Conservation (phyloP, 306 rosid species). For the Fragaria iinumae region DNA sequence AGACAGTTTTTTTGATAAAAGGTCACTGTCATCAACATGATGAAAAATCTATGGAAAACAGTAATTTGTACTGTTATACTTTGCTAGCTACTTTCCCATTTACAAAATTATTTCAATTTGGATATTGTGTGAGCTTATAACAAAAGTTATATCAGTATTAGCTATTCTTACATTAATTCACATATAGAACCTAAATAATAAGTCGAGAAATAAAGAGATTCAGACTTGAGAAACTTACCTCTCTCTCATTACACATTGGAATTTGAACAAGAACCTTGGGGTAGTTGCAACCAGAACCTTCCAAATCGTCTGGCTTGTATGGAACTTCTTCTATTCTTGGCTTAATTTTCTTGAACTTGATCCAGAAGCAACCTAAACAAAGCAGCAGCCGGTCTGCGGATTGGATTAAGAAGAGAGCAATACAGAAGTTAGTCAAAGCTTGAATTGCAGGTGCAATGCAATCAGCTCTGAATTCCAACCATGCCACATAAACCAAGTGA, state of each 20-base stretch:
- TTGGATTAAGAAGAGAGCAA: constrained; percentile 63
- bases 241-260: constrained; percentile 84
- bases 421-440: constrained; percentile 51
- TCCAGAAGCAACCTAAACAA: constrained; percentile 77
- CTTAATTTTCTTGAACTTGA: constrained; percentile 62
- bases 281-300: constrained; percentile 33
- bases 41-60: constrained; percentile 10
- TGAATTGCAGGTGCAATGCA: constrained; percentile 62
- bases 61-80: constrained; percentile 4
- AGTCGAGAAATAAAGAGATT: not conserved
- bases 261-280: constrained; percentile 80
- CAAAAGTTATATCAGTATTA: not conserved
- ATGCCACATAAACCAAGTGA: constrained; percentile 48
- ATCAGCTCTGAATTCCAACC: constrained; percentile 58
- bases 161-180: not conserved
- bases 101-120: not conserved
- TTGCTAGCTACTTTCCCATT: not conserved
- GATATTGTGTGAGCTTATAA: not conserved
- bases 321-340: constrained; percentile 37
- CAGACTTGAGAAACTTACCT: constrained; percentile 37
- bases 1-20: constrained; percentile 22
- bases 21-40: constrained; percentile 12
- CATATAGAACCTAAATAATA: not conserved
- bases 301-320: constrained; percentile 41
- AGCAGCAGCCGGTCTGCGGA: constrained; percentile 60